These are phyloP conservation scores for Sporothrix euskadiensis DNA, from an alignment of 2,329 filamentous ascomycete genomes.

Conservation along the genomic window DNA sequence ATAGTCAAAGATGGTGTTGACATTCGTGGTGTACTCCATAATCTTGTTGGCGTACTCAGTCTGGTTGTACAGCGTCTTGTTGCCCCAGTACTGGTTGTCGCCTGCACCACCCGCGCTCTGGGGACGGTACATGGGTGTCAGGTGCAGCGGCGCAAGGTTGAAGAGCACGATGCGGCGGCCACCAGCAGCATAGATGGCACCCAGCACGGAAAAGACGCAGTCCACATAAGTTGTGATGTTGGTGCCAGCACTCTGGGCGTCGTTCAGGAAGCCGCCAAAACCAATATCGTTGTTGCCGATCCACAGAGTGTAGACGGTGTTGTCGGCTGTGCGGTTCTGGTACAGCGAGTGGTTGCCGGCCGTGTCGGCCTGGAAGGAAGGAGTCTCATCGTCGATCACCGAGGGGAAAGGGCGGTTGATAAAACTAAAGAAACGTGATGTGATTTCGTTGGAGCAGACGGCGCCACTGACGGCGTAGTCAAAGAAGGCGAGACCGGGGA, in stretches of 20 bases:
- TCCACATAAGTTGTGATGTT: constrained; percentile 65
- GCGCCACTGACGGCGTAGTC: constrained; percentile 75
- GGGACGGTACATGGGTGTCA: constrained; percentile 65
- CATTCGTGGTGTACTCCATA: constrained; percentile 50
- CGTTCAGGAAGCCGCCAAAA: constrained; percentile 63
- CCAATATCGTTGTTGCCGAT: constrained; percentile 82
- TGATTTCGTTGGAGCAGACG: constrained; percentile 69
- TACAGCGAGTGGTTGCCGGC: constrained; percentile 46
- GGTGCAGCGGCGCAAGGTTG: constrained; percentile 66
- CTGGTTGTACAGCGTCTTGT: constrained; percentile 50
- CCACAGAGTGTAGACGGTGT: constrained; percentile 74
- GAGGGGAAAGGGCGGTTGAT: constrained; percentile 62
- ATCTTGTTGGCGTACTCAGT: constrained; percentile 52
- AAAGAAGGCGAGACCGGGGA: constrained; percentile 57
- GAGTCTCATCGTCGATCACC: constrained; percentile 61
- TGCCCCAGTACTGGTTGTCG: constrained; percentile 49
- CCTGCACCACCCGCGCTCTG: constrained; percentile 46
- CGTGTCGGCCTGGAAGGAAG: constrained; percentile 56
- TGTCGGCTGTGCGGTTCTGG: constrained; percentile 49
- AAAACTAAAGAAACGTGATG: constrained; percentile 53
- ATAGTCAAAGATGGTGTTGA: constrained; percentile 53
- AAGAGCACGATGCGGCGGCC: constrained; percentile 71
- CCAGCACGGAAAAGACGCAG: constrained; percentile 63
- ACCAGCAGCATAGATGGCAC: constrained; percentile 64
- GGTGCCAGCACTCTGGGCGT: constrained; percentile 59